Evolutionary conservation across 2,329 filamentous ascomycete species (phyloP).

Genomic region (Cordyceps javanica): DNA sequence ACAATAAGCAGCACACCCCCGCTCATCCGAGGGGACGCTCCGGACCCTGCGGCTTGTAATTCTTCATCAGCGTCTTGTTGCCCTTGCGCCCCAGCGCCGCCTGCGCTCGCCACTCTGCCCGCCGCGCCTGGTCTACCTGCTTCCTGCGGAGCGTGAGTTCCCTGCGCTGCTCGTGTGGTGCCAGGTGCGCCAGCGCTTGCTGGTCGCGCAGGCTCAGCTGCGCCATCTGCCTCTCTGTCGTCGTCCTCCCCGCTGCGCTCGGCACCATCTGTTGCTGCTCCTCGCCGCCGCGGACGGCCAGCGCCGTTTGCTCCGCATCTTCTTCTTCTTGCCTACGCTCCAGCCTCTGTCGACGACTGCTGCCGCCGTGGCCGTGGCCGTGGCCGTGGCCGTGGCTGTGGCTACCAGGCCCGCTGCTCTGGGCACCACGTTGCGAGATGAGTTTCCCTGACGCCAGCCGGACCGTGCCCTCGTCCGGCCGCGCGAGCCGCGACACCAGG

Average conservation of each 20-base stretch:
- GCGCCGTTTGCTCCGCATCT: not conserved
- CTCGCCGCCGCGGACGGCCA: not conserved
- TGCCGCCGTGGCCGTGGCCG: not conserved
- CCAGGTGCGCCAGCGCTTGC: constrained; percentile 9
- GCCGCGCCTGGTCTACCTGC: not conserved
- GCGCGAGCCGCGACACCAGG: not conserved
- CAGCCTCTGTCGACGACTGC: not conserved
- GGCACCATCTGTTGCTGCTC: not conserved
- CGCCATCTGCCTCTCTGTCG: constrained; percentile 2
- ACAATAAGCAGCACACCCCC: not conserved
- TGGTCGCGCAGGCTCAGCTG: constrained; percentile 10
- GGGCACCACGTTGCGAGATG: constrained; percentile 6
- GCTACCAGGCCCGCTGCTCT: not conserved
- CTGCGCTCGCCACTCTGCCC: constrained; percentile 1
- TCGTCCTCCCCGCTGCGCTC: not conserved
- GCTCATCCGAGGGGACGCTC: not conserved
- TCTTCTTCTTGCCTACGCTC: not conserved
- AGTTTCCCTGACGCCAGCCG: constrained; percentile 7
- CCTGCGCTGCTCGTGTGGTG: constrained; percentile 3
- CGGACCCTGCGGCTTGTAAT: not conserved
- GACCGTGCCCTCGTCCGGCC: not conserved
- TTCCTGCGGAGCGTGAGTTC: constrained; percentile 2
- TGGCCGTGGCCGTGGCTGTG: not conserved
- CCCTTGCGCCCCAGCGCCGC: constrained; percentile 5
- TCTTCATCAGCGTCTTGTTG: constrained; percentile 8